Base-by-base conservation (phyloP, 768 basidiomycete species). In the Lenzites betulinus region DNA sequence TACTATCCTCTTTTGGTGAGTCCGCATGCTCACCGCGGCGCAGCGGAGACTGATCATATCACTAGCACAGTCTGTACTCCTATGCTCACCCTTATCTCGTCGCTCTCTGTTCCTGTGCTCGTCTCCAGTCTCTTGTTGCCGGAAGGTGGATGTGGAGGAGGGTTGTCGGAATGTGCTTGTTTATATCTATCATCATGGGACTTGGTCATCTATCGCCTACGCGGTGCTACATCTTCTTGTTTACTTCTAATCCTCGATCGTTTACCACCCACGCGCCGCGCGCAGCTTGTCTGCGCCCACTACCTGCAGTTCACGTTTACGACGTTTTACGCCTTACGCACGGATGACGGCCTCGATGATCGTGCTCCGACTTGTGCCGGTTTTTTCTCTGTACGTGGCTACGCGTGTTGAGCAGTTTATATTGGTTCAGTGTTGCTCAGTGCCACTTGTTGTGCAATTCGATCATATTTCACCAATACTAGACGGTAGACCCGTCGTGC, bases 101-200 rank as follows among this genome's bases (percentile, higher is more conserved):
- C 60, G 52, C 53, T 30, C 53, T 42, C 33, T 47, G 39, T 23
- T 51, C 49, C 46, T 50, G n/a, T 28, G 38, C 20, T 33, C 26
- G 39, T 42, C 36, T 48, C 36, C 42, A 16, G 42, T 58, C n/a
- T 41, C 8, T 47, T 52, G 26, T 44, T 44, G 53, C 13, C 33
- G 41, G 30, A 33, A 33, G 30, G 30, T 33, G 30, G 30, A 33
- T 33, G 11, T 54, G 46, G 38, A 49, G 46, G 47, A 57, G 56
- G 39, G 22, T 20, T 48, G 56, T 33, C 30, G 43, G 42, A 20
- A 18, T 23, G 22, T 33, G 39, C 36, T 50, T 50, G 23, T 12
- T 41, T 49, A n/a, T 57, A 49, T 57, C 46, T 57, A 57, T 57
- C 56, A 58, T 50, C 55, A 58, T 58, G 56, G 56, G 56, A 58